Evolutionary conservation across 306 rosid genomes (phyloP).

Genomic region (Rosa persica): DNA sequence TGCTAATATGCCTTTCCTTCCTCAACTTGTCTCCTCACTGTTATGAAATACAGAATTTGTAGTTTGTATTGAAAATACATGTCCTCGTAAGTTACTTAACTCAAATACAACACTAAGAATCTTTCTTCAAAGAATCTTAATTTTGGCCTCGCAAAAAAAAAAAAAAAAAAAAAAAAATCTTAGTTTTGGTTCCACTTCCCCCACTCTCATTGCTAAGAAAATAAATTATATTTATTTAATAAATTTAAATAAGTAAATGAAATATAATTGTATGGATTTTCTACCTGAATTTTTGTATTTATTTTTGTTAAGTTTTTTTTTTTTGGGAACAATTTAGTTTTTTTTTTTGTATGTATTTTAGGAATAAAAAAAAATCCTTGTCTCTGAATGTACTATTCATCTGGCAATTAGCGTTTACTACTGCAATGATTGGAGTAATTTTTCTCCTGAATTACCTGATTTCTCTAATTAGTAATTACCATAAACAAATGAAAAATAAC

Average conservation of each 20-base stretch:
- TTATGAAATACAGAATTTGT: background rate
- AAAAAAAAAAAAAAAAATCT: no score
- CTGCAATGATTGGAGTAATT: background rate
- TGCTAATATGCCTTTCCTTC: constrained; percentile 20
- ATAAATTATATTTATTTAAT: no score
- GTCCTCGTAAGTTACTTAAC: background rate
- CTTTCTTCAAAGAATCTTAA: background rate
- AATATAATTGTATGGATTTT: no score
- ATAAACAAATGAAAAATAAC: background rate
- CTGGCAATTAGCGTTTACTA: background rate
- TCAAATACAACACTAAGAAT: background rate
- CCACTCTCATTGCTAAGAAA: background rate
- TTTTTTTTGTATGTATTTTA: background rate
- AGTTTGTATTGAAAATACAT: background rate
- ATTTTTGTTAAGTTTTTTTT: no score
- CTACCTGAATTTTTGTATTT: no score
- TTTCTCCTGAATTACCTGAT: background rate
- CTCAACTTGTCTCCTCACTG: background rate
- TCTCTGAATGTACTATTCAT: background rate
- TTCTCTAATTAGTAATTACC: background rate
- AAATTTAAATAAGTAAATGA: no score
- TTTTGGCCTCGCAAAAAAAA: no score
- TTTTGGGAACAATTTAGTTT: no score
- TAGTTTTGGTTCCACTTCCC: background rate
- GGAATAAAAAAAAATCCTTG: background rate